A percentile compares a stretch with the other conserved stretches of the same genome.
Conservation (phyloP, 169 alveolate genomes). For the Cryptosporidium parvum region DNA sequence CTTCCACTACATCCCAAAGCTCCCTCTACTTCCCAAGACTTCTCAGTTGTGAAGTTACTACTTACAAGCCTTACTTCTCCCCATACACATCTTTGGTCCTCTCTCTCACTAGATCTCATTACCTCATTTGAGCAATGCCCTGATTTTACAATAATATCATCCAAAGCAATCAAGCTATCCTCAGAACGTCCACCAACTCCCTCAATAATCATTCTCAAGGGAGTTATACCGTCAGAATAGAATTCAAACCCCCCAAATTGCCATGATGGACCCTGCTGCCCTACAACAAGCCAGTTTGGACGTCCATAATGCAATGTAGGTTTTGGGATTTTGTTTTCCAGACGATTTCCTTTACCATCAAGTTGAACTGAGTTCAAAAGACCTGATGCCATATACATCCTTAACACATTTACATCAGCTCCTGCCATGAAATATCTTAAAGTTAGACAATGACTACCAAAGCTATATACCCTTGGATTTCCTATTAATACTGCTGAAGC, state of each 20-base stretch:
- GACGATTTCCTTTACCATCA: slow-evolving; percentile 7
- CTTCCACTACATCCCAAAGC: slow-evolving; percentile 82
- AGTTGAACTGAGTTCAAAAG: slow-evolving; percentile 51
- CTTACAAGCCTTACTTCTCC: slow-evolving; percentile 82
- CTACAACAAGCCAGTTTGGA: slow-evolving; percentile 80
- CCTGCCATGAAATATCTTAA: slow-evolving; percentile 81
- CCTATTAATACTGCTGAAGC: slow-evolving; percentile 79
- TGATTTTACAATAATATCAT: slow-evolving; percentile 74
- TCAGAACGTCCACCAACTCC: slow-evolving; percentile 81
- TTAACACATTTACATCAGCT: slow-evolving; percentile 79
- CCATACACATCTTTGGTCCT: slow-evolving; percentile 77
- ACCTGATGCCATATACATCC: slow-evolving; percentile 78
- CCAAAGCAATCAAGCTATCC: slow-evolving; percentile 80
- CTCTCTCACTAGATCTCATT: slow-evolving; percentile 56
- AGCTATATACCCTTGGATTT: slow-evolving; percentile 77
- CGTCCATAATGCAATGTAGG: slow-evolving; percentile 78
- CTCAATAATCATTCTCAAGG: slow-evolving; percentile 78
- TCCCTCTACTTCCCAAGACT: slow-evolving; percentile 82
- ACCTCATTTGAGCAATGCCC: slow-evolving; percentile 77
- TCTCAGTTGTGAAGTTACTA: slow-evolving; percentile 78
- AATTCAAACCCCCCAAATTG: slow-evolving; percentile 79
- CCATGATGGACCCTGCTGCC: slow-evolving; percentile 82
- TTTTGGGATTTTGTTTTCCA: slow-evolving; percentile 4
- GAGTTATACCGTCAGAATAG: slow-evolving; percentile 77
- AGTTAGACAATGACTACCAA: slow-evolving; percentile 78